Base-by-base conservation (phyloP, 192 early-diverging fungal species). In the Chytriomyces confervae region DNA sequence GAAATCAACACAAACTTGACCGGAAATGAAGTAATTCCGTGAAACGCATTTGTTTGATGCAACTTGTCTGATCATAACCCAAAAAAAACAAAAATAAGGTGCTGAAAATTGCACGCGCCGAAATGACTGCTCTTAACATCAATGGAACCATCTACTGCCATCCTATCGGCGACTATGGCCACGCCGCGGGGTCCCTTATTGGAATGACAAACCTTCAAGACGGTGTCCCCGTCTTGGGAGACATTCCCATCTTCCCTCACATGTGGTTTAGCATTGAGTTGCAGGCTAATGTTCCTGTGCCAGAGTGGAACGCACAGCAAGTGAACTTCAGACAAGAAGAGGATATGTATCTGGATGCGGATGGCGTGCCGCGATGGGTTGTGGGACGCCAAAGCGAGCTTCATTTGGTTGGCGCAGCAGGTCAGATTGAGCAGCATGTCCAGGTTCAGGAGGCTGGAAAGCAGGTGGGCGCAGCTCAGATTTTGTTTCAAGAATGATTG, bases 171-270 rank as follows among this genome's bases (percentile, higher is more conserved):
- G 76, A 77, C 66, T 77, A 20, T 36, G 76, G 76, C 4, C 76
- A 77, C 53, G 49, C 65, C 7, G 76, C 76, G 2, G 76, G 76
- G 9, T 16, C 76, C 7, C 66, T 77, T 43, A 69, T 77, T 46
- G 76, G 76, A 36, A 77, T 77, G 76, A 77, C 76, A 36, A 77
- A 77, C 44, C 50, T 77, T 10, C 76, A 77, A 44, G 66, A 77
- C 45, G 48, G 66, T 50, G 76, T 77, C 11, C 75, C 75, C 5
- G 75, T 77, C 16, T 10, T 60, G 11, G 76, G 76, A 16, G 76
- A 77, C 45, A 24, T 77, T 16, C 64, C 64, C 9, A 24, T 69
- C 11, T 67, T 77, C 44, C 27, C 49, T 13, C 10, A 70, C 36
- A 77, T 77, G 76, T 77, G 64, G 76, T 69, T 27, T 23, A 62